Conservation (phyloP, 805 yeast species). For the Wickerhamomyces mucosus region DNA sequence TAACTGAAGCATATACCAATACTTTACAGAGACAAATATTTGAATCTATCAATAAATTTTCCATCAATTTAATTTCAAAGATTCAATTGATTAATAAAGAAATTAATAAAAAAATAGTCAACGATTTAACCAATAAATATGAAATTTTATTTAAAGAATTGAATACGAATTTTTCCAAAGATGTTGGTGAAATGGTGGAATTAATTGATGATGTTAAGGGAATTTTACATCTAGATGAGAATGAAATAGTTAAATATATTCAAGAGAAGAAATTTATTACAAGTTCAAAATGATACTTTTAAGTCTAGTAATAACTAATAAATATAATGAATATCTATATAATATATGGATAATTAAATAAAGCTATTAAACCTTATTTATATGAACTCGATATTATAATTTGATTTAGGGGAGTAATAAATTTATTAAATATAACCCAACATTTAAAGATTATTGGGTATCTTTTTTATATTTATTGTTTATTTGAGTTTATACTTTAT, state of each 20-base stretch:
- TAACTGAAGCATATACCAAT: slow-evolving; percentile 24
- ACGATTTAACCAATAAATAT: slow-evolving; percentile 26
- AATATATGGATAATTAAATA: no score
- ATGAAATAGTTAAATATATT: slow-evolving; percentile 22
- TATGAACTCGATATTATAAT: no score
- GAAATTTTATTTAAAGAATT: slow-evolving; percentile 23
- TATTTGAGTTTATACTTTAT: no score
- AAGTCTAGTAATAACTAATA: no score
- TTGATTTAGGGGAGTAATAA: no score
- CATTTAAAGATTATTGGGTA: no score
- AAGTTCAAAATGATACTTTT: not conserved
- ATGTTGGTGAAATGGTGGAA: slow-evolving; percentile 27
- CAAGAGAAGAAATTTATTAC: slow-evolving; percentile 15
- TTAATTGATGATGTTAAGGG: slow-evolving; percentile 26
- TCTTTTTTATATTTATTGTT: no score
- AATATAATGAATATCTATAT: no score
- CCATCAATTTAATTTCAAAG: slow-evolving; percentile 25
- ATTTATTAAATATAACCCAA: no score
- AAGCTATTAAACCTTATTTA: no score
- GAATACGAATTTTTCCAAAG: slow-evolving; percentile 24
- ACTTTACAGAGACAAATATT: slow-evolving; percentile 27
- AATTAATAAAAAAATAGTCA: slow-evolving; percentile 24
- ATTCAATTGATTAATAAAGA: slow-evolving; percentile 28
- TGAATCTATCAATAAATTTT: slow-evolving; percentile 24
- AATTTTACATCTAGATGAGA: slow-evolving; percentile 26